phyloP scores from a whole-genome alignment of 2,329 filamentous ascomycete species.

The Penicillium sp. region DNA sequence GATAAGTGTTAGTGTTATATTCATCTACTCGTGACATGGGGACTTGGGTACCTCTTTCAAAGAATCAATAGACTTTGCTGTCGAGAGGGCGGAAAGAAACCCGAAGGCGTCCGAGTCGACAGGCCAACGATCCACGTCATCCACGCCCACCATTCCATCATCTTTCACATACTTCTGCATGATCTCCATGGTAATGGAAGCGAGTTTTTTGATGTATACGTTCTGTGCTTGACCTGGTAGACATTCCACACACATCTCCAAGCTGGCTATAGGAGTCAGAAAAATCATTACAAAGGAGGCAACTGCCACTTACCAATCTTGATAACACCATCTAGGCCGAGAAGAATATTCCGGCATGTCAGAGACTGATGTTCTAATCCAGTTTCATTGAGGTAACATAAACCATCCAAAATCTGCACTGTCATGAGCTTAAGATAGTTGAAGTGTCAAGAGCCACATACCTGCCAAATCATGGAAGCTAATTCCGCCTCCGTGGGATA shows the following conservation, averaged over 20 bases:
- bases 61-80: slow-evolving; percentile 25
- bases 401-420: slow-evolving; percentile 23
- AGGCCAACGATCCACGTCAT: slow-evolving; percentile 34
- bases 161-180: slow-evolving; percentile 40
- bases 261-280: slow-evolving; percentile 17
- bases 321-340: slow-evolving; percentile 26
- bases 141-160: slow-evolving; percentile 33
- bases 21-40: neutral
- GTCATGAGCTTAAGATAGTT: neutral
- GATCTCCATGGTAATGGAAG: slow-evolving; percentile 32
- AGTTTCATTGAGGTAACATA: slow-evolving; percentile 18
- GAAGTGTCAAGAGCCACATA: slow-evolving; percentile 11
- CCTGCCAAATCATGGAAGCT: slow-evolving; percentile 15
- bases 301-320: slow-evolving; percentile 26
- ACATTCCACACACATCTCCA: slow-evolving; percentile 19
- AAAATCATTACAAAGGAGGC: neutral
- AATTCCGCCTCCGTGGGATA: slow-evolving; percentile 21
- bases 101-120: slow-evolving; percentile 27
- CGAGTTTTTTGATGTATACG: slow-evolving; percentile 23
- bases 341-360: slow-evolving; percentile 29
- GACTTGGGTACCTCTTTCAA: slow-evolving; percentile 13
- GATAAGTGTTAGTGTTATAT: neutral
- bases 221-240: slow-evolving; percentile 13
- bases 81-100: slow-evolving; percentile 35
- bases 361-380: slow-evolving; percentile 27